These are phyloP conservation scores for Mycena galopus DNA, from an alignment of 768 basidiomycete genomes.

Conservation along the genomic window DNA sequence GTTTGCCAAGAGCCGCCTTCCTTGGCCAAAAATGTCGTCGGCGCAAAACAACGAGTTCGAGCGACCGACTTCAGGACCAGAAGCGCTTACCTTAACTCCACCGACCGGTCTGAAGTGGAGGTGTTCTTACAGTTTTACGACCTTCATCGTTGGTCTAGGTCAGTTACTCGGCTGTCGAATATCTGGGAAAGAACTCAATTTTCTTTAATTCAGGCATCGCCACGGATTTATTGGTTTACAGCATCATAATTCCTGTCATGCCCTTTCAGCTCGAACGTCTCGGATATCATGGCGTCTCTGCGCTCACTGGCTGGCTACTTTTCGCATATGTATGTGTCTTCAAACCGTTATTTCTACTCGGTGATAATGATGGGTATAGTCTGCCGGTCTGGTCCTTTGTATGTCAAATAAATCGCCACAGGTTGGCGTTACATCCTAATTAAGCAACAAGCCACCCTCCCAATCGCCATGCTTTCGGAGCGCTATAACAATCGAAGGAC, in stretches of 20 bases:
- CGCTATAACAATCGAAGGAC: conserved; percentile 58
- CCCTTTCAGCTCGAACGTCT: conserved; percentile 72
- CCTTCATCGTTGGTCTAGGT: conserved; percentile 17
- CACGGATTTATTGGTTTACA: too few species aligned
- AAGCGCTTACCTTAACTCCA: not conserved
- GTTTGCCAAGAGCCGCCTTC: too few species aligned
- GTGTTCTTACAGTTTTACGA: conserved; percentile 16
- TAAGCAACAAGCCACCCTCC: conserved; percentile 63
- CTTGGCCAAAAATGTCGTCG: too few species aligned
- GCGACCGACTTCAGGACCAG: too few species aligned
- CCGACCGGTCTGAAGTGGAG: conserved; percentile 21
- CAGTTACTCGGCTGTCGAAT: not conserved
- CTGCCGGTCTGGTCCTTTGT: conserved; percentile 69
- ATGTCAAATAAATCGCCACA: conserved; percentile 33
- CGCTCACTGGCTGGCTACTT: too few species aligned
- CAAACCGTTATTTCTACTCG: not conserved
- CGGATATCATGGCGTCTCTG: conserved; percentile 59
- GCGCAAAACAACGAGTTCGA: too few species aligned
- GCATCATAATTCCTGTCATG: conserved; percentile 72
- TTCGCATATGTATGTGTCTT: too few species aligned
- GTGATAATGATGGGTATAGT: conserved; percentile 50
- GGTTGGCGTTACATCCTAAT: not conserved
- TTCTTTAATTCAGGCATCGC: too few species aligned
- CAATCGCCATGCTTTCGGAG: conserved; percentile 70
- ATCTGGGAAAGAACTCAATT: not conserved